Evolutionary conservation across 352 stramenopile species (phyloP).

Genomic region (Thraustotheca clavata): DNA sequence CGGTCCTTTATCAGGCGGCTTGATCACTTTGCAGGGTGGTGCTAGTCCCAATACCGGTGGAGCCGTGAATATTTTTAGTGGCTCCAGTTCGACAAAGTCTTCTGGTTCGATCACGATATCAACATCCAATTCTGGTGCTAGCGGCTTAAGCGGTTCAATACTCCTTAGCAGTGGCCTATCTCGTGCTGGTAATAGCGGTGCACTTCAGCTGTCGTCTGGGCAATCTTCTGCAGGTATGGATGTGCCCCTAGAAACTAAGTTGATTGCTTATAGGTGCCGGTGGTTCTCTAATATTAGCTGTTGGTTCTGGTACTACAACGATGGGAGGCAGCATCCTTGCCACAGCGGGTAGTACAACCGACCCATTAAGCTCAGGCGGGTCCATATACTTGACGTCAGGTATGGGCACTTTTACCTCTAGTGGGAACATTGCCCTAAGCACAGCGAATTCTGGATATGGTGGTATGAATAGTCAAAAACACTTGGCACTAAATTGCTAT

Average conservation of each 20-base stretch:
- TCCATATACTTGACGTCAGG: conserved; percentile 12
- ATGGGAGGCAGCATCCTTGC: conserved; percentile 24
- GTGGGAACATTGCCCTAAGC: conserved; percentile 1
- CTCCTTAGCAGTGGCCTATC: conserved; percentile 25
- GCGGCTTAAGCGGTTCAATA: conserved; percentile 14
- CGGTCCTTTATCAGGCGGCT: neutral
- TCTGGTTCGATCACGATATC: neutral
- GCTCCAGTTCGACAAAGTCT: neutral
- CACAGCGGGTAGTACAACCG: conserved; percentile 2
- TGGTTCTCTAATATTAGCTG: conserved; percentile 21
- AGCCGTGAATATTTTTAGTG: neutral
- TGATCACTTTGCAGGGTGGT: neutral
- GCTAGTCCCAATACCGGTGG: neutral
- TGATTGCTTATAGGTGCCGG: neutral
- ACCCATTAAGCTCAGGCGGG: conserved; percentile 12
- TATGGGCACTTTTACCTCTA: neutral
- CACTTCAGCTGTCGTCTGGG: conserved; percentile 21
- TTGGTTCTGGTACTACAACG: conserved; percentile 24
- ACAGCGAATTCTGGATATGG: conserved; percentile 14
- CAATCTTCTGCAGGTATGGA: conserved; percentile 22
- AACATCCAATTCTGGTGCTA: neutral
- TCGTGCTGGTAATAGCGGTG: conserved; percentile 20
- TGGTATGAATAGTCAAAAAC: conserved; percentile 23
- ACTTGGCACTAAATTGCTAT: neutral
- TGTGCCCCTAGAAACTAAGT: neutral